Evolutionary conservation across 1,284 basidiomycete genomes (phyloP).

Genomic region (Mycosarcoma maydis): DNA sequence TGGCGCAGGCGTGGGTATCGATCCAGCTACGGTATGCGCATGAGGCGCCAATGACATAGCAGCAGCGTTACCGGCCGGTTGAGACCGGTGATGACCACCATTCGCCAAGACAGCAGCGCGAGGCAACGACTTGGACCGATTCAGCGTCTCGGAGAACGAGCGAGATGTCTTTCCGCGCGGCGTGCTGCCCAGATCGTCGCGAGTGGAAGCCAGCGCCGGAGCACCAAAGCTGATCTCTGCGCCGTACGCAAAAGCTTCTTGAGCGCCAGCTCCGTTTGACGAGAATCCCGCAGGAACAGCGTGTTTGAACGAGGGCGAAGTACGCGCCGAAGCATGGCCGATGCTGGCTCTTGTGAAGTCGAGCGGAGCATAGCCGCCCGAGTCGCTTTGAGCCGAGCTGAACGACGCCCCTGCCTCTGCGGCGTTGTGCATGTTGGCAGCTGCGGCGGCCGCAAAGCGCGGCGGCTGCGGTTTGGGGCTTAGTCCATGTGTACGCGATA

Average conservation of each 20-base stretch:
- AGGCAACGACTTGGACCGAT: slow-evolving; percentile 54
- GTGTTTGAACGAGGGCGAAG: slow-evolving; percentile 48
- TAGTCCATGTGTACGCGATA: slow-evolving; percentile 58
- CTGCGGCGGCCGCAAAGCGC: slow-evolving; percentile 12
- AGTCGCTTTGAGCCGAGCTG: slow-evolving; percentile 52
- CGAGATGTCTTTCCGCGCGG: slow-evolving; percentile 45
- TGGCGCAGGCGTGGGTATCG: slow-evolving; percentile 10
- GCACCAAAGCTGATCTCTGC: slow-evolving; percentile 58
- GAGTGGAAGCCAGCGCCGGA: slow-evolving; percentile 18
- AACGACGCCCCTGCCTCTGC: slow-evolving; percentile 16
- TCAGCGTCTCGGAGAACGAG: slow-evolving; percentile 53
- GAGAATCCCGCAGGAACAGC: slow-evolving; percentile 34
- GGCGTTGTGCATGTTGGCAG: slow-evolving; percentile 5
- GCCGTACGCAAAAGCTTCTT: slow-evolving; percentile 54
- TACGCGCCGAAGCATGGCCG: slow-evolving; percentile 51
- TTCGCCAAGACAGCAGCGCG: slow-evolving; percentile 26
- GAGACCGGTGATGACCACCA: slow-evolving; percentile 11
- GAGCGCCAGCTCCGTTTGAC: slow-evolving; percentile 19
- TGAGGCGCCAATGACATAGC: slow-evolving; percentile 8
- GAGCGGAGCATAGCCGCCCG: slow-evolving; percentile 34
- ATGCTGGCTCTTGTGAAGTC: slow-evolving; percentile 33
- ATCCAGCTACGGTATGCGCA: slow-evolving; percentile 1
- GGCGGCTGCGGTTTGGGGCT: slow-evolving; percentile 50
- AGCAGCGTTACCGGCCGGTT: background rate
- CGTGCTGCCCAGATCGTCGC: slow-evolving; percentile 34